A percentile compares a stretch with the other conserved stretches of the same genome.
These are phyloP conservation scores for Pseudogymnoascus sp. DNA, from an alignment of 2,329 filamentous ascomycete genomes.

Conservation along the genomic window DNA sequence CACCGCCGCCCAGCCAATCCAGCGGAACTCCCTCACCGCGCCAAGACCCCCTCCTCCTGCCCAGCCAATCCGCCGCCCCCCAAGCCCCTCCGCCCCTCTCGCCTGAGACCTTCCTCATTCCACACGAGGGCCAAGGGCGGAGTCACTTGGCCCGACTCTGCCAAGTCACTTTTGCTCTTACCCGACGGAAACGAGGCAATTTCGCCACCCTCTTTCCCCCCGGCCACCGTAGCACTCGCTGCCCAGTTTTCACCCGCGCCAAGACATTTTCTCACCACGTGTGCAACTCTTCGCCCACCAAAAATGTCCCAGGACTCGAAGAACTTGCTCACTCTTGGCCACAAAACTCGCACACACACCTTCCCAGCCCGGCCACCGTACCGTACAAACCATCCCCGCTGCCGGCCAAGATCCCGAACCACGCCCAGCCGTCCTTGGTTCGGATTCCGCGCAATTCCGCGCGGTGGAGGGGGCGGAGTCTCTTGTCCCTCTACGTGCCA, in stretches of 20 bases:
- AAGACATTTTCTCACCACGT: background rate
- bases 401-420: background rate
- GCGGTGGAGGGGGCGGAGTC: background rate
- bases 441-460: background rate
- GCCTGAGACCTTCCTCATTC: background rate
- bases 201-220: background rate
- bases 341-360: too few relatives aligned
- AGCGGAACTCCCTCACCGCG: background rate
- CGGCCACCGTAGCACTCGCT: background rate
- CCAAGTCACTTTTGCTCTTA: background rate
- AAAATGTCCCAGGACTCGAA: background rate
- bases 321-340: background rate
- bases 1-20: background rate
- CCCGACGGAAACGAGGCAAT: background rate
- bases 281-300: background rate
- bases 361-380: background rate
- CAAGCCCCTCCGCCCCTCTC: background rate
- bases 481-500: background rate
- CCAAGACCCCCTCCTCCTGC: background rate
- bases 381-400: background rate
- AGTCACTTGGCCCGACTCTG: background rate
- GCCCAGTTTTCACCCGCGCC: background rate
- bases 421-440: background rate
- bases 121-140: background rate
- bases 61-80: background rate